Base-by-base conservation (phyloP, 2,329 filamentous ascomycete species). In the Tympanopsis confertula region DNA sequence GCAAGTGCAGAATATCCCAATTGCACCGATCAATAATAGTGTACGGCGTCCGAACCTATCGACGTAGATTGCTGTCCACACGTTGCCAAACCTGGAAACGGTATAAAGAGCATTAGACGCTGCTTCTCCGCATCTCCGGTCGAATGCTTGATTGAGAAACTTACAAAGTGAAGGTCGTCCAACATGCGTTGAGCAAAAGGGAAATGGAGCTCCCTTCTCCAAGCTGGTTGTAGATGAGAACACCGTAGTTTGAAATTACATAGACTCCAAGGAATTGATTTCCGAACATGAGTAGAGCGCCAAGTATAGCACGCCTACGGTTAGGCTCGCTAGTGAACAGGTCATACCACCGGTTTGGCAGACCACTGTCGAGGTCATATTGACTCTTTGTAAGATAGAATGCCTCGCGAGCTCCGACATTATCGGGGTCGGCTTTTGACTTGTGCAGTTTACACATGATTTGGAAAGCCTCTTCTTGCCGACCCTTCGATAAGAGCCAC, bases 1-100 rank as follows among this genome's bases (percentile, higher is more conserved):
- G 22, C 22, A 26, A n/a, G n/a, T n/a, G n/a, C n/a, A n/a, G n/a
- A n/a, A n/a, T n/a, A 59, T 55, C 5, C 62, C 62, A 13, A 49
- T 45, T n/a, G 62, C 53, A 3, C 63, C 61, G 19, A 54, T 59
- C 2, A 65, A 56, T 37, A 62, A 56, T 54, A 64, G 63, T 4
- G 47, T 50, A 4, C 62, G 52, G 10, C 62, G 53, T n/a, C 58
- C 60, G 32, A 53, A 51, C 3, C 49, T 47, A 38, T 62, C 59
- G 26, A 62, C 47, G 38, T 54, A 61, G 22, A 62, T 51, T 1
- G 56, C 57, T 17, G 58, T 63, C 45, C 54, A 62, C 39, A 57
- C 52, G 40, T 63, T 63, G 24, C 55, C 58, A 14, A 54, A 10
- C 22, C 7, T 26, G 22, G n/a, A n/a, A n/a, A n/a, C n/a, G n/a